phyloP scores from a whole-genome alignment of 73 alveolate species.

The Tetrahymena thermophila region DNA sequence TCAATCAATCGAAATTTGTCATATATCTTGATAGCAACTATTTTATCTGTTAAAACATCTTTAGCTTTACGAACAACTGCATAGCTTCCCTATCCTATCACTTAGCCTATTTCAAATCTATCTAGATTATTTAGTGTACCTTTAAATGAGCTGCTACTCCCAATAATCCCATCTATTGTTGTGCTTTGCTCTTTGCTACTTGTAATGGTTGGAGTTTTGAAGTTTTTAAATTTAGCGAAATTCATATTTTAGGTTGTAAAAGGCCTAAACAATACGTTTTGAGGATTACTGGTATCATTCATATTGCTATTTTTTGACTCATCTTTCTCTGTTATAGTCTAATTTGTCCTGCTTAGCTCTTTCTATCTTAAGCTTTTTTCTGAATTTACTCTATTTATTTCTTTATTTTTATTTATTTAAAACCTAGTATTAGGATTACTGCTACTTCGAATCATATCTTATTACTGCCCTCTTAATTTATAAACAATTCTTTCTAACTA shows the following conservation, averaged over 20 bases:
- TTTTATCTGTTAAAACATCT: conserved; percentile 28
- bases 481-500: background rate
- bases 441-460: background rate
- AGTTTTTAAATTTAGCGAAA: background rate
- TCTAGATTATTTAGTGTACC: background rate
- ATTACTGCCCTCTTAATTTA: background rate
- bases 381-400: background rate
- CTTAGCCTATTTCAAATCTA: conserved; percentile 35
- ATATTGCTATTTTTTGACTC: background rate
- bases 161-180: background rate
- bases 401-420: background rate
- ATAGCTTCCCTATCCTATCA: conserved; percentile 54
- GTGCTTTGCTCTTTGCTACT: background rate
- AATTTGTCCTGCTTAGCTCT: background rate
- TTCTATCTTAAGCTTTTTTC: background rate
- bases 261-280: background rate
- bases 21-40: conserved; percentile 52
- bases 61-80: conserved; percentile 47
- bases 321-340: background rate
- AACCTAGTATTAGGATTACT: background rate
- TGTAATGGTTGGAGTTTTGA: background rate
- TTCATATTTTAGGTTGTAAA: background rate
- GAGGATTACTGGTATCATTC: background rate
- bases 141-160: background rate
- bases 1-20: conserved; percentile 49